Base-by-base conservation (phyloP, 306 rosid species). In the Potentilla sterilis region DNA sequence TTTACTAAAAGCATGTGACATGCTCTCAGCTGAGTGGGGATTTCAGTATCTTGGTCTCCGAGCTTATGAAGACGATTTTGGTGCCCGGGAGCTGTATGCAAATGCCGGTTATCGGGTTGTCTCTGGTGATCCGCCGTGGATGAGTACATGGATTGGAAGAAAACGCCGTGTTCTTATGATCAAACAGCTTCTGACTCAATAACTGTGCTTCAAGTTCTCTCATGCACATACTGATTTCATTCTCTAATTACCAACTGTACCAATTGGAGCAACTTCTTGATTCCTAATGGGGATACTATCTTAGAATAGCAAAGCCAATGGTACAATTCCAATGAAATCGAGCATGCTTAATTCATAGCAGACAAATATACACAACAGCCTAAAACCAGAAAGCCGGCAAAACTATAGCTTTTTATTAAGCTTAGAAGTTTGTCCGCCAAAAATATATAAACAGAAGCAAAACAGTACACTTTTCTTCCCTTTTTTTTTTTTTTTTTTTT, bases 21-120 rank as follows among this genome's bases (percentile, higher is more conserved):
- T 67, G 75, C 78, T 94, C 22, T 86, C 93, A 0, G 46, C 32
- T 15, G 32, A 82, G 49, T 91, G 98, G 98, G 98, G 97, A 44
- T 78, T 79, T 66, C 79, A 83, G 79, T 88, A 76, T 82, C 87
- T 91, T 52, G 97, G 84, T 3, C 88, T 94, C 42, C 64, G 97
- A 47, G 98, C 97, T 7, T 90, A 94, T 41, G 97, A 91, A 75
- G 98, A 91, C 40, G 98, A 94, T 72, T 38, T 67, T 15, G 97
- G 97, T 11, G 97, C 98, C 44, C 85, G 96, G 11, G 80, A 81
- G 81, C 66, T 90, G 87, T 92, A 94, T 46, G 11, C 88, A 19
- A 87, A 86, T 76, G 96, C 97, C 9, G 98, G 98, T 4, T 94
- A 87, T 75, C 38, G 43, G 46, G 88, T 91, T 65, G 88, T 88